These are phyloP conservation scores for Starmerella stellata DNA, from an alignment of 805 yeast genomes.

Conservation along the genomic window DNA sequence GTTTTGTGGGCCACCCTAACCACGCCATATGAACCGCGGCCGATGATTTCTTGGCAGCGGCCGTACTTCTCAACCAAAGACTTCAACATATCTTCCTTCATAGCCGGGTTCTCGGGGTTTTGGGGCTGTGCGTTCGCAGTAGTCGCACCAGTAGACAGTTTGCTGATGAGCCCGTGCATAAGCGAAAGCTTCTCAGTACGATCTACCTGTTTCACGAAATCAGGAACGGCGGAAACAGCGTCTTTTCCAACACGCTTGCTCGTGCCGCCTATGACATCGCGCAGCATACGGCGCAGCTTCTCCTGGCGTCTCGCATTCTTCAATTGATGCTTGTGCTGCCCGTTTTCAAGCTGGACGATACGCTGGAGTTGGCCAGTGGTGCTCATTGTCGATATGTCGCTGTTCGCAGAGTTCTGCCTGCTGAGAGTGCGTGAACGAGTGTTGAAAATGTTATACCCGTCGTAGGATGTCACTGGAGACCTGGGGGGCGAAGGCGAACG, in stretches of 20 bases:
- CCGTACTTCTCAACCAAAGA: constrained; percentile 83
- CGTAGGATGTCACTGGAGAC: background rate
- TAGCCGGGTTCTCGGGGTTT: background rate
- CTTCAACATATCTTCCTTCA: constrained; percentile 19
- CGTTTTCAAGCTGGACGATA: constrained; percentile 26
- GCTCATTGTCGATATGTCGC: background rate
- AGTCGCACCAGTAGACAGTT: constrained; percentile 21
- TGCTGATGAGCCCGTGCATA: constrained; percentile 22
- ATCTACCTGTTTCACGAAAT: constrained; percentile 14
- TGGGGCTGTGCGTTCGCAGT: background rate
- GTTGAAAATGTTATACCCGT: background rate
- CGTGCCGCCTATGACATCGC: constrained; percentile 22
- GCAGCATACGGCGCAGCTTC: constrained; percentile 46
- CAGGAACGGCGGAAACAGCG: constrained; percentile 19
- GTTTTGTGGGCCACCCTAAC: constrained; percentile 66
- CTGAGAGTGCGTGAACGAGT: background rate
- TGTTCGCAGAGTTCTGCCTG: background rate
- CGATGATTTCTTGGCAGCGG: constrained; percentile 82
- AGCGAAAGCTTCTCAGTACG: constrained; percentile 18
- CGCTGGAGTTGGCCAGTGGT: background rate
- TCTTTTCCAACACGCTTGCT: constrained; percentile 25
- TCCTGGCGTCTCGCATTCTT: constrained; percentile 39
- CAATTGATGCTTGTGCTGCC: constrained; percentile 64
- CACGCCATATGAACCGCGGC: constrained; percentile 86
- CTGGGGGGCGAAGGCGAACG: background rate